Base-by-base conservation (phyloP, 441 rosid genomes). In the Kokia cookei region DNA sequence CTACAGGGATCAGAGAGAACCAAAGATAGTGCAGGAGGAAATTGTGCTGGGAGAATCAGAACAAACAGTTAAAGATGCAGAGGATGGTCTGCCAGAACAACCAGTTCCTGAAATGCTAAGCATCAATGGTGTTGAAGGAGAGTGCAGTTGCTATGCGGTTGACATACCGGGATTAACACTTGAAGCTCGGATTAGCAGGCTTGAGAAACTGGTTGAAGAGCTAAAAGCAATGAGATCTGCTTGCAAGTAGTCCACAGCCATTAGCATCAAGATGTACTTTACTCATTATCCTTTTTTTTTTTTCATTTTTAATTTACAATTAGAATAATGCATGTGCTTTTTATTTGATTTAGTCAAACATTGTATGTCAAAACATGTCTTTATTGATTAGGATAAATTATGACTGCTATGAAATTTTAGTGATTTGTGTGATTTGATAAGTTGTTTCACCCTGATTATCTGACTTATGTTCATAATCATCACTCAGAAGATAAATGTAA, bases 151-250 rank as follows among this genome's bases (percentile, higher is more conserved):
- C 71, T 63, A 29, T 13, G 76, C 69, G 0, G 13, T 22, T 29
- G 77, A 67, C 63, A 43, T 26, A 42, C 27, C 48, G 1, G 70
- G 50, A 40, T 51, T 54, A 42, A 53, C 77, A 32, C 69, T 75
- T 2, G 78, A 65, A 71, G 78, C 48, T 51, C 78, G 60, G 72
- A 59, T 79, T 55, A 71, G 59, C 75, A 72, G 65, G 64, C 78
- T 79, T 47, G 82, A 79, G 76, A 65, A 65, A 58, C 53, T 72
- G 29, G 45, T 79, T 57, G 57, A 67, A 15, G 55, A 65, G 67
- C 50, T 35, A 4, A 75, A 75, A 65, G 82, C 76, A 45, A 62
- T 50, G 57, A 50, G 42, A 57, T 76, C 45, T 48, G 50, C 69
- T 24, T 17, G 15, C 61, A 73, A 64, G 58, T 37, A 65, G 69